These are phyloP conservation scores for Epicoccum nigrum DNA, from an alignment of 2,329 filamentous ascomycete species.

Conservation along the genomic window DNA sequence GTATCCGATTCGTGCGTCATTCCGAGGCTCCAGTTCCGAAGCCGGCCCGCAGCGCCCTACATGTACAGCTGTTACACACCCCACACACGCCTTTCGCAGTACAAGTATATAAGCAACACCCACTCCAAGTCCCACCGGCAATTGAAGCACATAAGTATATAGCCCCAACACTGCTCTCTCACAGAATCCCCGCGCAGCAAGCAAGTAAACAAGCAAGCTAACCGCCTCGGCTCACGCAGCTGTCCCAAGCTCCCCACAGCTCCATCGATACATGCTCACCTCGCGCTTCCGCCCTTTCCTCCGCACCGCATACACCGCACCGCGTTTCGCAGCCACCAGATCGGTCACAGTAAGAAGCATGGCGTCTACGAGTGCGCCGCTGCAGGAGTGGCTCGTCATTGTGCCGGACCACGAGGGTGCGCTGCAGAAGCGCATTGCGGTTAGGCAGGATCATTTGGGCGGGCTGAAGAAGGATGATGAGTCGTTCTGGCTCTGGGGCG, in stretches of 20 bases:
- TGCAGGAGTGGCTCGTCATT: slow-evolving; percentile 59
- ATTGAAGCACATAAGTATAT: slow-evolving; percentile 8
- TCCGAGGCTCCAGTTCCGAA: slow-evolving; percentile 13
- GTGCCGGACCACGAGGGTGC: slow-evolving; percentile 53
- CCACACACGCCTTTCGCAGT: slow-evolving; percentile 10
- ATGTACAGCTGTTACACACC: slow-evolving; percentile 12
- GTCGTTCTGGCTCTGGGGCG: slow-evolving; percentile 45
- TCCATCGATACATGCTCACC: slow-evolving; percentile 4
- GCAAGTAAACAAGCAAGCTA: not conserved
- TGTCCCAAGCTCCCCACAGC: slow-evolving; percentile 2
- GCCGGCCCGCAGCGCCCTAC: slow-evolving; percentile 15
- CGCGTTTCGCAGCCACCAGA: not conserved
- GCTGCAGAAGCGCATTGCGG: slow-evolving; percentile 52
- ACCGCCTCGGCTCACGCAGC: slow-evolving; percentile 4
- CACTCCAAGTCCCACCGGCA: not conserved
- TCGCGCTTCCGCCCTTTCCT: not conserved
- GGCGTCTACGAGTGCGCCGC: slow-evolving; percentile 25
- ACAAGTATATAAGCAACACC: slow-evolving; percentile 11
- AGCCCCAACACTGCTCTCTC: too few relatives aligned
- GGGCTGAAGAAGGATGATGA: slow-evolving; percentile 37
- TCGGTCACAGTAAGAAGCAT: not conserved
- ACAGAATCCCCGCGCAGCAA: not conserved
- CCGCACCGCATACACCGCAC: not conserved
- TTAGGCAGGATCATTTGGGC: slow-evolving; percentile 46
- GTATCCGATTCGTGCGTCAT: slow-evolving; percentile 16